Evolutionary conservation across 345 rosid genomes (phyloP).

Genomic region (Geranium brycei): DNA sequence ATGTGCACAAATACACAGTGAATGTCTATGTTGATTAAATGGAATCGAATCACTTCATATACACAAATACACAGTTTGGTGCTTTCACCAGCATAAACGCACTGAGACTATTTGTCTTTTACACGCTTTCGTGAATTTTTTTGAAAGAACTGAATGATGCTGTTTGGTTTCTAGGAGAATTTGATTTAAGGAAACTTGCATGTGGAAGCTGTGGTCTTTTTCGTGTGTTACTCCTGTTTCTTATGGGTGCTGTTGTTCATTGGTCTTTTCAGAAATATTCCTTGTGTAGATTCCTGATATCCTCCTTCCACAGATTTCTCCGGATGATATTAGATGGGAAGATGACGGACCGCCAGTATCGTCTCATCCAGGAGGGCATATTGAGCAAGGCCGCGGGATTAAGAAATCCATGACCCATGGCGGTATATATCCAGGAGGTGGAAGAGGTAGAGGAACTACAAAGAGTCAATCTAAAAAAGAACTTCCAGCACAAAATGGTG

Average conservation of each 20-base stretch:
- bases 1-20: background rate
- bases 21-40: background rate
- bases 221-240: background rate
- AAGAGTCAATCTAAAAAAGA: constrained; percentile 50
- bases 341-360: constrained; percentile 57
- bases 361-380: constrained; percentile 66
- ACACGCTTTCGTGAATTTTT: background rate
- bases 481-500: constrained; percentile 58
- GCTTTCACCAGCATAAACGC: too few relatives aligned
- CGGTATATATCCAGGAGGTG: constrained; percentile 39
- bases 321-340: constrained; percentile 90
- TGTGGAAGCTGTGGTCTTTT: background rate
- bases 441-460: constrained; percentile 80
- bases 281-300: background rate
- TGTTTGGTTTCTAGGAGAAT: background rate
- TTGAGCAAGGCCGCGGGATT: constrained; percentile 74
- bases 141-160: background rate
- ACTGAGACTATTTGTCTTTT: background rate
- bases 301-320: constrained; percentile 43
- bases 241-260: background rate
- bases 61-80: too few relatives aligned
- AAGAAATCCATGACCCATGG: constrained; percentile 61
- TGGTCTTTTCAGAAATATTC: background rate
- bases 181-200: background rate
- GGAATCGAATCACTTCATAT: background rate